Evolutionary conservation across 140 eudicot species (phyloP).

Genomic region (Cichorium intybus): DNA sequence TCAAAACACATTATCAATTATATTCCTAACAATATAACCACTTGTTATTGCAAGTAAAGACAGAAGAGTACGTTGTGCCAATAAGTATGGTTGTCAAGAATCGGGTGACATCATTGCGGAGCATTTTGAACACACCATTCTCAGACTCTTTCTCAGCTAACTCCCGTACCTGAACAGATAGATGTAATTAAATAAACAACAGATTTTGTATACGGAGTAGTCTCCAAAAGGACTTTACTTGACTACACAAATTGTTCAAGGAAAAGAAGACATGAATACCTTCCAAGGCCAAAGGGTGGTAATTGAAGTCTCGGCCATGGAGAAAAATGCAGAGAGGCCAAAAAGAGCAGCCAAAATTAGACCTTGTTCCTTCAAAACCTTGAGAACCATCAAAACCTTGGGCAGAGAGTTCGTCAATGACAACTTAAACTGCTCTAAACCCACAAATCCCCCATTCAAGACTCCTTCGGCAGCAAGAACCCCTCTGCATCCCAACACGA

Average conservation of each 20-base stretch:
- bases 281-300: constrained; percentile 99
- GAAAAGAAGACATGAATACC: constrained; percentile 33
- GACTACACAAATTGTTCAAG: no score
- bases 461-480: constrained; percentile 62
- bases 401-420: constrained; percentile 62
- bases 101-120: constrained; percentile 77
- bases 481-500: constrained; percentile 44
- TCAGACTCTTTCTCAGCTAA: constrained; percentile 60
- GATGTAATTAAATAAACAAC: background rate
- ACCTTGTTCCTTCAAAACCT: constrained; percentile 81
- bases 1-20: constrained; percentile 5
- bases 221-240: no score
- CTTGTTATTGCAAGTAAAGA: background rate
- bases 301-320: constrained; percentile 97
- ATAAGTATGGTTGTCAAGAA: constrained; percentile 69
- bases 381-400: constrained; percentile 60
- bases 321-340: constrained; percentile 88
- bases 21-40: background rate
- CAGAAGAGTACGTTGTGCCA: constrained; percentile 59
- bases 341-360: constrained; percentile 69
- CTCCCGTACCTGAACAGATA: constrained; percentile 65
- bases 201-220: background rate
- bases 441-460: constrained; percentile 40
- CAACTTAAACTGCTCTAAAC: constrained; percentile 53
- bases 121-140: constrained; percentile 75